A percentile compares a stretch with the other conserved stretches of the same genome.
These are phyloP conservation scores for Talaromyces amestolkiae DNA, from an alignment of 2,329 filamentous ascomycete species.

Conservation along the genomic window DNA sequence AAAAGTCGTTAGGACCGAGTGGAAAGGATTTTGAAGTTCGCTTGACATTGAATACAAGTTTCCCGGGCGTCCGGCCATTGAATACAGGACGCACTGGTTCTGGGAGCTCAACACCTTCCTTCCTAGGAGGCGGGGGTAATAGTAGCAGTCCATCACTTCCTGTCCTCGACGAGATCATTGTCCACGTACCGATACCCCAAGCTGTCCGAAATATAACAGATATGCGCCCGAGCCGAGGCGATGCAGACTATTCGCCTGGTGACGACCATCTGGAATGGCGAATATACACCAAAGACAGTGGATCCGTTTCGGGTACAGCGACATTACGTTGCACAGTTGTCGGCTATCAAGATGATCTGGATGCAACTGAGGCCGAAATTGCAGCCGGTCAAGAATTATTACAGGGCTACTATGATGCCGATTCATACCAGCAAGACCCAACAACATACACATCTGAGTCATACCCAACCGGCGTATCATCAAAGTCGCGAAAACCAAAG, in stretches of 20 bases:
- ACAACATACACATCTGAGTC: constrained; percentile 25
- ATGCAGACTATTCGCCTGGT: constrained; percentile 74
- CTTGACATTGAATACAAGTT: constrained; percentile 67
- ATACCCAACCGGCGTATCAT: constrained; percentile 15
- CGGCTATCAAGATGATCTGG: constrained; percentile 58
- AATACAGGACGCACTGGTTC: constrained; percentile 39
- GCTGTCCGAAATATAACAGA: constrained; percentile 81
- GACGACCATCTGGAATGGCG: constrained; percentile 78
- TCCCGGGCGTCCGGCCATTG: constrained; percentile 51
- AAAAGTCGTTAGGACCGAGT: constrained; percentile 69
- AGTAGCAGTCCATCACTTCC: constrained; percentile 60
- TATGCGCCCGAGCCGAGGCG: constrained; percentile 74
- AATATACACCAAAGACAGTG: constrained; percentile 73
- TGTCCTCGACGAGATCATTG: constrained; percentile 69
- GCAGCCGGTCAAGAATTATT: constrained; percentile 40
- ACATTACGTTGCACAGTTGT: constrained; percentile 77
- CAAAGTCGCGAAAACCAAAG: constrained; percentile 34
- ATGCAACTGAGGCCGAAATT: constrained; percentile 37
- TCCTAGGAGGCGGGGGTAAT: constrained; percentile 48
- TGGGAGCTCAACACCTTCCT: constrained; percentile 49
- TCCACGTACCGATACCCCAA: constrained; percentile 74
- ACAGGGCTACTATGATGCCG: constrained; percentile 46
- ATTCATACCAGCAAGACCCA: constrained; percentile 28
- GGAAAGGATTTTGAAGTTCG: constrained; percentile 89
- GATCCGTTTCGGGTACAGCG: constrained; percentile 64